These are phyloP conservation scores for Sporisorium graminicola DNA, from an alignment of 1,284 basidiomycete genomes.

Conservation along the genomic window DNA sequence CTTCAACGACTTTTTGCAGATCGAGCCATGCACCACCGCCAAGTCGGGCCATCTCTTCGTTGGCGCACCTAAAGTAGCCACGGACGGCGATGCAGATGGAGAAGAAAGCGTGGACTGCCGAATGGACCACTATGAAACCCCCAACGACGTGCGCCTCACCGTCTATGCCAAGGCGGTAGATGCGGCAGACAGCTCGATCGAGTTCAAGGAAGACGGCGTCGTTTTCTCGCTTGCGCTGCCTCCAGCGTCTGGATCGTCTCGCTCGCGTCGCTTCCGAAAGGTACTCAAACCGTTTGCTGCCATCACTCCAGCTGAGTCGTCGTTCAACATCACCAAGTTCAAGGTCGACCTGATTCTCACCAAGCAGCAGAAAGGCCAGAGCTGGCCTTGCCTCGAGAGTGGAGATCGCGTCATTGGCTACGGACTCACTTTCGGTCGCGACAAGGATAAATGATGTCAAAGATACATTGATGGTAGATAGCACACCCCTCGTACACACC, in stretches of 20 bases:
- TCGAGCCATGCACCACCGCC: constrained; percentile 62
- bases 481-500: neutral
- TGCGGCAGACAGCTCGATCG: constrained; percentile 51
- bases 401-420: constrained; percentile 61
- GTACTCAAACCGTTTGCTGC: constrained; percentile 54
- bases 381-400: constrained; percentile 66
- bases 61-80: constrained; percentile 34
- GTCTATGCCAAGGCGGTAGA: constrained; percentile 66
- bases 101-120: constrained; percentile 57
- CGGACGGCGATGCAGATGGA: constrained; percentile 19
- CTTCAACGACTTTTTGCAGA: constrained; percentile 67
- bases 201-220: constrained; percentile 52
- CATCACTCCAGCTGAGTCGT: constrained; percentile 51
- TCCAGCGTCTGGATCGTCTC: constrained; percentile 42
- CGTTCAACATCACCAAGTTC: constrained; percentile 63
- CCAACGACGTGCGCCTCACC: constrained; percentile 62
- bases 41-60: constrained; percentile 63
- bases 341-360: constrained; percentile 67
- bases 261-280: constrained; percentile 52
- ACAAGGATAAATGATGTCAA: constrained; percentile 45
- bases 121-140: constrained; percentile 69
- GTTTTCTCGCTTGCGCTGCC: constrained; percentile 58
- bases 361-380: constrained; percentile 58
- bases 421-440: constrained; percentile 66
- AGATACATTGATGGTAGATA: neutral